Evolutionary conservation across 257 asterid genomes (phyloP).

Genomic region (Lycium ferocissimum): DNA sequence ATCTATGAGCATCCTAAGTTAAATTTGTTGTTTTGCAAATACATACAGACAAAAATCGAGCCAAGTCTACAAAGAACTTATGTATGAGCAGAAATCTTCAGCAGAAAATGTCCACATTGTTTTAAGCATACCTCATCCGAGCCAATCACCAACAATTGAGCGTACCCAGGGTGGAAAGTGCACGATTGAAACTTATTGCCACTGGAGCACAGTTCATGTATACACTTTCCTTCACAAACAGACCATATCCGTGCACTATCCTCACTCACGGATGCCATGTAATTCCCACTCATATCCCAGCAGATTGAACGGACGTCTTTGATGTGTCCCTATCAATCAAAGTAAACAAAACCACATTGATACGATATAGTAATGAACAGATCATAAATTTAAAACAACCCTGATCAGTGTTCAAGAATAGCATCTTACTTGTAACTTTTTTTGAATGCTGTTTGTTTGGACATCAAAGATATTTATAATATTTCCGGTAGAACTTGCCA

Average conservation of each 20-base stretch:
- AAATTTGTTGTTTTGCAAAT: neutral
- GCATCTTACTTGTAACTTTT: conserved; percentile 44
- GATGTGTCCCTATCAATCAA: conserved; percentile 47
- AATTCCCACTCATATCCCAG: conserved; percentile 49
- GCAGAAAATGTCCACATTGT: neutral
- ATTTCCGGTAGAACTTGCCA: conserved; percentile 53
- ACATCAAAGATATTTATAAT: conserved; percentile 46
- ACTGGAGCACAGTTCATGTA: conserved; percentile 37
- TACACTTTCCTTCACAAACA: conserved; percentile 33
- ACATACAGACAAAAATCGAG: neutral
- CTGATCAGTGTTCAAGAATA: neutral
- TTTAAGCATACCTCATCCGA: conserved; percentile 45
- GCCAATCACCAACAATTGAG: conserved; percentile 48
- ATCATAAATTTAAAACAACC: neutral
- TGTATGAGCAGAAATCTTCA: neutral
- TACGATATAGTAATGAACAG: neutral
- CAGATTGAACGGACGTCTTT: conserved; percentile 46
- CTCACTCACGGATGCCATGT: conserved; percentile 49
- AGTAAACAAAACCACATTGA: neutral
- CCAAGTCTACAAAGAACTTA: neutral
- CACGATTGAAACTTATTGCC: conserved; percentile 46
- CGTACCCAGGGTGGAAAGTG: conserved; percentile 51
- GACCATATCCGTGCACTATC: conserved; percentile 55
- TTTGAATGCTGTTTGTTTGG: conserved; percentile 37
- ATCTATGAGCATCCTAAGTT: no score